A percentile compares a stretch with the other conserved stretches of the same genome.
Evolutionary conservation across 2,329 filamentous ascomycete species (phyloP).

Genomic region (Penicillium sp.): DNA sequence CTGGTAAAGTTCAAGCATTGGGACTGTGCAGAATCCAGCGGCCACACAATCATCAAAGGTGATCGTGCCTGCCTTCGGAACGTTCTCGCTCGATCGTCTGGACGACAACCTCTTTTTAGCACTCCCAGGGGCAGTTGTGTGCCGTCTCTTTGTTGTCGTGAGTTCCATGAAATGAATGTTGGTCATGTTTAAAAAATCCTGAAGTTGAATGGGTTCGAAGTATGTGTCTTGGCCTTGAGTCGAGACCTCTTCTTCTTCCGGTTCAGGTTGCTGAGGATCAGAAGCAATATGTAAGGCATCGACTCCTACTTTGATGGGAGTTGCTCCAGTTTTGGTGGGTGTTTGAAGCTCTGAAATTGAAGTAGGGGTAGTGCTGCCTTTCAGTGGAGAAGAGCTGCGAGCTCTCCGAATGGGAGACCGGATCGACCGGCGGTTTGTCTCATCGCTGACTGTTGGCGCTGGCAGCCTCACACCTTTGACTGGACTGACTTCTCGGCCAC

Average conservation of each 20-base stretch:
- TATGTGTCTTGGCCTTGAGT: constrained; percentile 48
- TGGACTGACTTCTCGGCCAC: constrained; percentile 70
- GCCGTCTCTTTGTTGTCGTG: constrained; percentile 89
- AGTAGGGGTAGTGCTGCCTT: constrained; percentile 55
- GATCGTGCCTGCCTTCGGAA: constrained; percentile 30
- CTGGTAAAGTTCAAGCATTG: constrained; percentile 91
- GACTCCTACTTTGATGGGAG: constrained; percentile 28
- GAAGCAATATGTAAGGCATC: constrained; percentile 23
- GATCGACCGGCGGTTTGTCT: constrained; percentile 62
- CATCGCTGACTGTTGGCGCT: constrained; percentile 66
- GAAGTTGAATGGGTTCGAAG: constrained; percentile 71
- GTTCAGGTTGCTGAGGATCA: constrained; percentile 39
- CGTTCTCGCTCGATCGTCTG: constrained; percentile 27
- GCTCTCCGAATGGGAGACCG: constrained; percentile 48
- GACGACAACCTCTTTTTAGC: constrained; percentile 30
- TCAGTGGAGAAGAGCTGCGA: constrained; percentile 34
- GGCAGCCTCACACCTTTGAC: constrained; percentile 73
- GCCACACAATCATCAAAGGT: constrained; percentile 75
- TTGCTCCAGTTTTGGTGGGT: constrained; percentile 43
- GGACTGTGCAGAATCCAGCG: constrained; percentile 85
- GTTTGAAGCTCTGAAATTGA: constrained; percentile 29
- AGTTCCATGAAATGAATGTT: constrained; percentile 98
- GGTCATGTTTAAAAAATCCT: constrained; percentile 92
- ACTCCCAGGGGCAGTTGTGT: constrained; percentile 68
- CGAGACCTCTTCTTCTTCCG: constrained; percentile 43